These are phyloP conservation scores for Rhazya stricta DNA, from an alignment of 257 asterid genomes.

Conservation along the genomic window DNA sequence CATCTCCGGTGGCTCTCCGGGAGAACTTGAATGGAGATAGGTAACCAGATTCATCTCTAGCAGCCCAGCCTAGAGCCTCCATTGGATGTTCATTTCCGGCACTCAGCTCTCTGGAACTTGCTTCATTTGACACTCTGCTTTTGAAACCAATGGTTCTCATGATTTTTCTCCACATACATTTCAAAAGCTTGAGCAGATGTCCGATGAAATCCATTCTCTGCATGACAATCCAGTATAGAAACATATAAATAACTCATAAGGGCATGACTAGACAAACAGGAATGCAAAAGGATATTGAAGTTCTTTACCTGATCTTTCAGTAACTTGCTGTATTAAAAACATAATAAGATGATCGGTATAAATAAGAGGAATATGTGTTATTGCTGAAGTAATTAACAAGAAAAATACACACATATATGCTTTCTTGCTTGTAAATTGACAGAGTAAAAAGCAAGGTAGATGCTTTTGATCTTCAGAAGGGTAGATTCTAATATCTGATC, in stretches of 20 bases:
- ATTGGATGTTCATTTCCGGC: constrained; percentile 15
- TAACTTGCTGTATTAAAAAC: not conserved
- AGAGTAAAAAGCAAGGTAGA: constrained; percentile 10
- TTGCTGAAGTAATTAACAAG: constrained; percentile 5
- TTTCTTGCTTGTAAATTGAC: constrained; percentile 5
- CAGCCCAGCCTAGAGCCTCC: constrained; percentile 24
- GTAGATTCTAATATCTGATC: not conserved
- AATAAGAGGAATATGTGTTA: not conserved
- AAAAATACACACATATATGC: not conserved
- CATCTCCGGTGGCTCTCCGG: constrained; percentile 19
- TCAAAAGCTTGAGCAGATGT: not conserved
- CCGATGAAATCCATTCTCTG: constrained; percentile 6
- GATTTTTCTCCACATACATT: constrained; percentile 3
- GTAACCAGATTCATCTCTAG: constrained; percentile 16
- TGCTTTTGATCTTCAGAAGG: not conserved
- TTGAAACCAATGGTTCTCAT: not conserved
- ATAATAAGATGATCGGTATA: not conserved
- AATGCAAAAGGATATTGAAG: not conserved
- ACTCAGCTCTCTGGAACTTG: constrained; percentile 1
- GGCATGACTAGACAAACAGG: too few relatives aligned
- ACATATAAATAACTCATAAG: too few relatives aligned
- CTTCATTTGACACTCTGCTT: not conserved
- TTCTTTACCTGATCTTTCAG: constrained; percentile 5
- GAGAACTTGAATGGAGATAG: constrained; percentile 27
- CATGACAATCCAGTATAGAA: not conserved